These are phyloP conservation scores for Metarhizium album DNA, from an alignment of 2,329 filamentous ascomycete species.

Conservation along the genomic window DNA sequence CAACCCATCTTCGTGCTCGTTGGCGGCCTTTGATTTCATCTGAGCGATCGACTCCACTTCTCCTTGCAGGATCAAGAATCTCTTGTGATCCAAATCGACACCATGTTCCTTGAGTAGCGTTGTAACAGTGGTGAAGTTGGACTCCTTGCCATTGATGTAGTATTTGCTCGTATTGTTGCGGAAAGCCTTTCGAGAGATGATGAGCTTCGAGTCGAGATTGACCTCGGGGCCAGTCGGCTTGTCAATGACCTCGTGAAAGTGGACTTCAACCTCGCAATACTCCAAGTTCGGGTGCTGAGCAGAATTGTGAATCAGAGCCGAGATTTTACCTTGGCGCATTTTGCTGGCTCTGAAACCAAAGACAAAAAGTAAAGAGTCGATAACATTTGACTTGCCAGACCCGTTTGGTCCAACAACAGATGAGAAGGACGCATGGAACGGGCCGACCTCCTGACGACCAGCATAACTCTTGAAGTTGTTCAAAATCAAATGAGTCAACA, in stretches of 20 bases:
- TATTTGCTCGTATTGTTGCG: constrained; percentile 98
- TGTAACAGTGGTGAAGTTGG: constrained; percentile 87
- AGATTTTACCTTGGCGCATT: constrained; percentile 98
- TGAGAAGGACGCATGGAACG: constrained; percentile 94
- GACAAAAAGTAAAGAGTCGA: constrained; percentile 95
- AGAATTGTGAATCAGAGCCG: constrained; percentile 94
- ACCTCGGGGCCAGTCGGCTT: constrained; percentile 63
- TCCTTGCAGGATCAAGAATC: constrained; percentile 92
- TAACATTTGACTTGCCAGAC: constrained; percentile 97
- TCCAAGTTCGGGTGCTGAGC: constrained; percentile 76
- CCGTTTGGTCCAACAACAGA: constrained; percentile 97
- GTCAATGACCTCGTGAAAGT: constrained; percentile 93
- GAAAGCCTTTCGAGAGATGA: constrained; percentile 88
- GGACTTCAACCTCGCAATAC: constrained; percentile 89
- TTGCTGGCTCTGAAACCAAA: constrained; percentile 98
- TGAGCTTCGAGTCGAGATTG: constrained; percentile 71
- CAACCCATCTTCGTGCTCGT: constrained; percentile 91
- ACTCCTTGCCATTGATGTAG: constrained; percentile 84
- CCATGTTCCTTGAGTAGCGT: constrained; percentile 77
- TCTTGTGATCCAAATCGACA: constrained; percentile 94
- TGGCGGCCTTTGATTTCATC: constrained; percentile 94
- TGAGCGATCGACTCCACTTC: constrained; percentile 98
- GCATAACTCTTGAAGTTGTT: constrained; percentile 99
- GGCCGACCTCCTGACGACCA: constrained; percentile 86
- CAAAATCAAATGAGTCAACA: constrained; percentile 84